Base-by-base conservation (phyloP, 352 stramenopile genomes). In the Pythium scleroteichum region DNA sequence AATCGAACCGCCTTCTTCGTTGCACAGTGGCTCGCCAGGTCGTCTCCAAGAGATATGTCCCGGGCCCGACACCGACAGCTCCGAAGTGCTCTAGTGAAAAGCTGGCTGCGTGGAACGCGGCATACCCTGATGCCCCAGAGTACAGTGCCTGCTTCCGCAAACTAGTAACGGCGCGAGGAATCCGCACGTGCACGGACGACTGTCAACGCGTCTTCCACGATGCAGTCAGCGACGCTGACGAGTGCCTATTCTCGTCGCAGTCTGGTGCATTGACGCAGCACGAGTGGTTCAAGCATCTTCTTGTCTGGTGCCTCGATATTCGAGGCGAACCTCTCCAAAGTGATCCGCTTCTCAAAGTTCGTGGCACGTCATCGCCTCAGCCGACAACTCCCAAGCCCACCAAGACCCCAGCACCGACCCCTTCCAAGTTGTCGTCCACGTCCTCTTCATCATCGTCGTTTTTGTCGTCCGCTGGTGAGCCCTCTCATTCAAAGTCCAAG, bases 241-340 rank as follows among this genome's bases (percentile, higher is more conserved):
- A 59, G 41, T 66, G 58, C 24, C 32, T 66, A 4, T 53, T 66
- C 23, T 66, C 58, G n/a, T 9, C 40, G 4, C 49, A 55, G 10
- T 40, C 50, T 22, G 58, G 58, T n/a, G 35, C 24, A 12, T 22
- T 66, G 9, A 66, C 58, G 8, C 58, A 66, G 26, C 50, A 59
- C 23, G 58, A 66, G 27, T 66, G 58, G 58, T 50, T 66, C 32
- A 66, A 66, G 41, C 39, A 66, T 38, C 41, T 50, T 6, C 58
- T 66, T 10, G 58, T 66, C 29, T 66, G 58, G 58, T 66, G 58
- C 24, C 7, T 55, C 10, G 33, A 55, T 4, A 41, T 56, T 2
- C 58, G 58, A 6, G 49, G 58, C 12, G 58, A 66, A 26, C n/a
- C 29, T 8, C 45, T 66, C 19, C 35, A 56, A 16, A 23, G 32